These are phyloP conservation scores for Rauvolfia tetraphylla DNA, from an alignment of 257 asterid genomes.

Conservation along the genomic window DNA sequence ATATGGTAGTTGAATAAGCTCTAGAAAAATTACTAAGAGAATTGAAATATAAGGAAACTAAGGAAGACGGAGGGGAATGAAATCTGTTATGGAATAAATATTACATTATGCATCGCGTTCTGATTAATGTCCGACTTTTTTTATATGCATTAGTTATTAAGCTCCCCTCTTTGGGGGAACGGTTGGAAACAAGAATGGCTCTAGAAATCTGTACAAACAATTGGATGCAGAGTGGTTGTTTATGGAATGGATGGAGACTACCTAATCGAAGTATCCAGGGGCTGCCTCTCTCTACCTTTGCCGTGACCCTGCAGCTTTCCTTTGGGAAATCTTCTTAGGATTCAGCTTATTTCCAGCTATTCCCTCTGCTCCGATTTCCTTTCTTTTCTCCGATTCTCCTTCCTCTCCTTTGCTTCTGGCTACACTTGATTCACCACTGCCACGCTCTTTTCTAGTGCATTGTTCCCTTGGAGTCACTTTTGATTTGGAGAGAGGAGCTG, in stretches of 20 bases:
- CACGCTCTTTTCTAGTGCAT: constrained; percentile 23
- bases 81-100: not conserved
- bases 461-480: constrained; percentile 18
- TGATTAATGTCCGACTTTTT: not conserved
- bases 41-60: not conserved
- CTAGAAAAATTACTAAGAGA: not conserved
- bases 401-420: constrained; percentile 14
- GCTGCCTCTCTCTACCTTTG: constrained; percentile 26
- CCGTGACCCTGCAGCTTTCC: constrained; percentile 24
- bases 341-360: constrained; percentile 22
- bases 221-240: not conserved
- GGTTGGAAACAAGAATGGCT: constrained; percentile 4
- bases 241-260: not conserved
- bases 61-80: not conserved
- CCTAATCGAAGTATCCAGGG: not conserved
- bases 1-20: not conserved
- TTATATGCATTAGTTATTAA: not conserved
- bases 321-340: constrained; percentile 24
- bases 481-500: constrained; percentile 28
- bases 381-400: constrained; percentile 15
- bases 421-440: constrained; percentile 20
- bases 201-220: constrained; percentile 4
- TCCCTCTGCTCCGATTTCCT: constrained; percentile 22
- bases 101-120: not conserved
- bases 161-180: not conserved